Evolutionary conservation across 768 basidiomycete species (phyloP), one percentile per base, ranked within the genome.

Genomic region (Roridomyces roridus): DNA sequence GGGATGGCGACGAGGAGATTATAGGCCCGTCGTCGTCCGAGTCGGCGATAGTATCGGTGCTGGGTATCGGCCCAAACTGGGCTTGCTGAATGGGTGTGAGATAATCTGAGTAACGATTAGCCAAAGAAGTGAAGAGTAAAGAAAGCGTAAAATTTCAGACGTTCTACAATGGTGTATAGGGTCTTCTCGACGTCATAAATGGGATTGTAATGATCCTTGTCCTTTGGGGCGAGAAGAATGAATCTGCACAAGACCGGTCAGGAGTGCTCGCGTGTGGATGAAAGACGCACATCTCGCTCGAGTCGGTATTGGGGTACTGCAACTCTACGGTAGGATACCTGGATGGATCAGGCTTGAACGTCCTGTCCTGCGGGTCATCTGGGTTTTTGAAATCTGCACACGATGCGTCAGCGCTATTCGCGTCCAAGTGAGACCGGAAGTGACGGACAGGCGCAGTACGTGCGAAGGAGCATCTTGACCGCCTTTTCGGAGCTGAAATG

Each of bases 181-280:
- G 87, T 81, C 57, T 80, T 78, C 74, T 91, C 88, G 29, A 94
- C 75, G 66, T 89, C 89, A 78, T 88, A 81, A 52, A 94, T 87
- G 14, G 92, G 92, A 68, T 91, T 89, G 71, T 93, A 94, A 62
- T 93, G 90, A 64, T 94, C 91, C 63, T 85, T 85, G 77, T 94
- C 92, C 65, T 86, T 91, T 26, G 92, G 92, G 40, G 81, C 85
- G 48, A 94, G 80, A 56, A 94, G 79, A 59, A 90, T 81, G 74
- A 86, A 94, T 69, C 91, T 92, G 53, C 12, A 34, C 11, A 58
- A 48, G 6, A 12, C 2, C 17, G 23, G 28, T 50, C 24, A 50
- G 48, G 8, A 15, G 20, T 18, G 46, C n/a, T 46, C 44, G 24
- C 31, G 29, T 9, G 25, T 55, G 18, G 29, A 50, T 28, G 42